These are phyloP conservation scores for Komagataella pastoris DNA, from an alignment of 805 yeast genomes.

Conservation along the genomic window DNA sequence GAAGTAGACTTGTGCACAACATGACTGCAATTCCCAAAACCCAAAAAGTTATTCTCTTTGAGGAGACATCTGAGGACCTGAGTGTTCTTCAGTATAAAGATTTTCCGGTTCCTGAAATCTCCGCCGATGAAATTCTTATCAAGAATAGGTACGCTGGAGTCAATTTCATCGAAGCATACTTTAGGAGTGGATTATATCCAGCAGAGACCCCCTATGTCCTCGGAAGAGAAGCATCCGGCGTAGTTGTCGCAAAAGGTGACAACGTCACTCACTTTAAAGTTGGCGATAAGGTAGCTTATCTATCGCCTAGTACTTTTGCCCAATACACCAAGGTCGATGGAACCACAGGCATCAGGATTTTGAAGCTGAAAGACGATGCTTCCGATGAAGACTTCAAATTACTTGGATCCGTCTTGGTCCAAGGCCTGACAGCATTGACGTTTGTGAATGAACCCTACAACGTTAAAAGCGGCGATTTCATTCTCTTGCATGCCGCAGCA, in stretches of 20 bases:
- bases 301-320: conserved; percentile 45
- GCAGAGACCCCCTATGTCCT: conserved; percentile 42
- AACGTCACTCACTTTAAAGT: conserved; percentile 38
- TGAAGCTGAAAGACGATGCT: conserved; percentile 34
- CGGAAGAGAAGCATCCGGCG: conserved; percentile 67
- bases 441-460: conserved; percentile 53
- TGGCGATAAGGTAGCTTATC: conserved; percentile 63
- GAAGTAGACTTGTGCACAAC: background rate
- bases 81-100: conserved; percentile 41
- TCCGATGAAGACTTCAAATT: conserved; percentile 35
- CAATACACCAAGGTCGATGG: conserved; percentile 46
- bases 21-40: conserved; percentile 27
- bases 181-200: conserved; percentile 70
- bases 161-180: conserved; percentile 74
- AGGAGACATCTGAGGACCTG: conserved; percentile 44
- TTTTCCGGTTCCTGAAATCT: conserved; percentile 43
- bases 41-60: conserved; percentile 42
- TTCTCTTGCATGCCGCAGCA: conserved; percentile 85
- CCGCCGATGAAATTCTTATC: conserved; percentile 47
- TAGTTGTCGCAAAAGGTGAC: conserved; percentile 49
- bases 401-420: conserved; percentile 51
- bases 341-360: conserved; percentile 18
- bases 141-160: conserved; percentile 70
- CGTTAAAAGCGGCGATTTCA: conserved; percentile 56
- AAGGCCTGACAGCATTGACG: conserved; percentile 72